Evolutionary conservation across 2,329 filamentous ascomycete genomes (phyloP), one percentile per base, ranked within the genome.

Genomic region (Penicillium verrucosum): DNA sequence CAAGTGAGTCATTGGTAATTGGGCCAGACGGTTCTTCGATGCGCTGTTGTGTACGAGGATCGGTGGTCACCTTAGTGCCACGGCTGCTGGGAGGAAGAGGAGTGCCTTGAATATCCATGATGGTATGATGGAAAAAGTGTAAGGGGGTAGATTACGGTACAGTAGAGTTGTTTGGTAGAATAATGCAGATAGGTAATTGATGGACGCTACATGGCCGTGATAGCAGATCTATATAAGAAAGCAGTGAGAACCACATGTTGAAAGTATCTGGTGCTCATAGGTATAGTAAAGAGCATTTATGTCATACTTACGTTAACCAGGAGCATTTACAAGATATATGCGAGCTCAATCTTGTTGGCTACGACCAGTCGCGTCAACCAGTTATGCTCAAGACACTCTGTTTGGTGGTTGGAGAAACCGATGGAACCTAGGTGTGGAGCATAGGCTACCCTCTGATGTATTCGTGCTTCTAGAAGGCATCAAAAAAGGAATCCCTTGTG

Each of bases 1-100:
- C 90, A 5, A 95, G 85, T 7, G 89, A 93, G 73, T 88, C 89
- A 14, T 81, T 77, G 43, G 82, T 76, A 1, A 93, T 81, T 27
- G 79, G 66, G 51, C 90, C 90, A 5, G 87, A 77, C 14, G 80
- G 77, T 72, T 94, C 90, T 16, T 77, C 70, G 57, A 80, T 81
- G 29, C 84, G 81, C 43, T 83, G 78, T 45, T 82, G 73, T 37
- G 77, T 70, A 57, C 71, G 68, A 51, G 80, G 77, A 68, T 84
- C 82, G 45, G 70, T 79, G 44, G 78, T 82, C 58, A 70, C 67
- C 70, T 77, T 77, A 32, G 68, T 75, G 62, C 73, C 70, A 59
- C 64, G 63, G 47, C 57, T 47, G 36, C 68, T 68, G 38, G 60
- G 61, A 58, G 68, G 64, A 43, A 75, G 65, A 44, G 72, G 74